Conservation (phyloP, 2,329 filamentous ascomycete genomes). For the Beauveria sp. region DNA sequence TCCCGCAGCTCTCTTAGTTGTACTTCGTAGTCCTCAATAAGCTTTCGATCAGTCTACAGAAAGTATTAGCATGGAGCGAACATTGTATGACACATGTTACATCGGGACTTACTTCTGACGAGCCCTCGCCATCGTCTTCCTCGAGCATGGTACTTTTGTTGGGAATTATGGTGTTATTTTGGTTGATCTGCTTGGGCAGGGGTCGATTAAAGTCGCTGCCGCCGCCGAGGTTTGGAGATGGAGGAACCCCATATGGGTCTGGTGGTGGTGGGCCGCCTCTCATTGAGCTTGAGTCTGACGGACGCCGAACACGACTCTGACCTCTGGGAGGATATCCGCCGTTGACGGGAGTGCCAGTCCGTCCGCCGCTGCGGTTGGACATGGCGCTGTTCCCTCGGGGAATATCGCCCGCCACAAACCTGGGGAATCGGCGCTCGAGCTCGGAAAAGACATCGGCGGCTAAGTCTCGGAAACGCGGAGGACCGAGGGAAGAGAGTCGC, state of each 20-base stretch:
- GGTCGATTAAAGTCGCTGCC: slow-evolving; percentile 68
- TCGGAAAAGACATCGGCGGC: slow-evolving; percentile 96
- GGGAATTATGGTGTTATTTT: slow-evolving; percentile 92
- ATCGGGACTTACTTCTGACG: slow-evolving; percentile 33
- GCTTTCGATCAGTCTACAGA: slow-evolving; percentile 56
- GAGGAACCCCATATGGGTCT: slow-evolving; percentile 46
- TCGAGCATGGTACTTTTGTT: slow-evolving; percentile 98
- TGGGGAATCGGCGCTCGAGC: slow-evolving; percentile 80
- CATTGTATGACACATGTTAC: not conserved
- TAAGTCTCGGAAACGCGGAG: slow-evolving; percentile 80
- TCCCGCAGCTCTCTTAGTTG: slow-evolving; percentile 69
- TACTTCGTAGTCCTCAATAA: slow-evolving; percentile 70
- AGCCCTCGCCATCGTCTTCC: slow-evolving; percentile 74
- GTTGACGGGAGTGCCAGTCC: slow-evolving; percentile 55
- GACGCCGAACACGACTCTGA: slow-evolving; percentile 46
- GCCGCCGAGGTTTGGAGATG: slow-evolving; percentile 49
- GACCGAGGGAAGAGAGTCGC: slow-evolving; percentile 82
- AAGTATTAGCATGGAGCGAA: slow-evolving; percentile 13
- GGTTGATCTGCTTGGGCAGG: slow-evolving; percentile 73
- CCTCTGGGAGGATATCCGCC: slow-evolving; percentile 45
- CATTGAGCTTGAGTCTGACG: slow-evolving; percentile 57
- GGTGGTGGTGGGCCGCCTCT: slow-evolving; percentile 33
- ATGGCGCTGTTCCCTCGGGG: slow-evolving; percentile 63
- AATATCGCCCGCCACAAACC: slow-evolving; percentile 64
- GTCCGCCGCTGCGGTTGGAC: slow-evolving; percentile 48